Base-by-base conservation (phyloP, 148 eudicot species). In the Cornus suecica region DNA sequence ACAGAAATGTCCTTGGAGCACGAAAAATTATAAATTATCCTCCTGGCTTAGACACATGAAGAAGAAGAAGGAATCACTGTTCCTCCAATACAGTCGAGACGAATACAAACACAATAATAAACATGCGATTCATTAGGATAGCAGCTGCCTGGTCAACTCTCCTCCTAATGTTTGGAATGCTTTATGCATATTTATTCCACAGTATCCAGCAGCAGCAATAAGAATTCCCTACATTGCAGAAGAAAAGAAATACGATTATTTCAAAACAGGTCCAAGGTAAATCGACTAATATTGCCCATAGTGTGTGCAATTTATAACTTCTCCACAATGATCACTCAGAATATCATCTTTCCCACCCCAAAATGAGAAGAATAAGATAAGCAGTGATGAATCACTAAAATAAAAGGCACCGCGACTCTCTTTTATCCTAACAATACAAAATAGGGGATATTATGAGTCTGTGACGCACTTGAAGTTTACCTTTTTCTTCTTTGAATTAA, bases 211-310 rank as follows among this genome's bases (percentile, higher is more conserved):
- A 63, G 70, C 70, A 74, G 41, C 66, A 34, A 74, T 25, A 51
- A 64, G 18, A n/a, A 28, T 65, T 65, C 18, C 77, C 77, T 74
- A 45, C 77, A 65, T 22, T n/a, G 37, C 27, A 74, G 37, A 65
- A 65, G 26, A 65, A 14, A 65, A 18, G 61, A n/a, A 5, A 29
- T 34, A 65, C 24, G 26, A n/a, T 65, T 74, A 65, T 42, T 15
- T n/a, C 29, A 16, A 27, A 74, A 32, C 69, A 64, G 41, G 23
- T 26, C 5, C 1, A 34, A 34, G 41, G 41, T 34, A 34, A 9
- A 34, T 34, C 8, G 6, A 34, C 8, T 34, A 34, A 34, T 34
- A 34, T 34, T 34, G 41, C 41, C 41, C 41, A 34, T 34, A 34
- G 16, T 18, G 15, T 37, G 0, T 31, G 10, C 62, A 37, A 26